Conservation (phyloP, 139 green algal genomes). For the Chlamydomonas sphaeroides region DNA sequence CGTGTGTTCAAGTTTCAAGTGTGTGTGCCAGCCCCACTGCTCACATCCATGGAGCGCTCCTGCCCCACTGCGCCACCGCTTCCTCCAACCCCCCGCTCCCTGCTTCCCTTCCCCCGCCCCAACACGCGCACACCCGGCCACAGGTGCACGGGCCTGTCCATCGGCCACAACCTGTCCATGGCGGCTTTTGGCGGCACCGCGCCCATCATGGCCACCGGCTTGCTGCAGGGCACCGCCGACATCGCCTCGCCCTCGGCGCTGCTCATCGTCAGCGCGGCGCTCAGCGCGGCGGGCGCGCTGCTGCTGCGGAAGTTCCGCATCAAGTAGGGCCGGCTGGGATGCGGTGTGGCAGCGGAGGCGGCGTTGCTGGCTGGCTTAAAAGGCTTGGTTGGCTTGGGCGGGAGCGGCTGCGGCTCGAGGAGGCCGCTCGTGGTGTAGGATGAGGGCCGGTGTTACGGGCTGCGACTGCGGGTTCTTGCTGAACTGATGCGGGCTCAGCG, state of each 20-base stretch:
- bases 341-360: no score
- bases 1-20: no score
- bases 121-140: neutral
- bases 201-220: slow-evolving; percentile 49
- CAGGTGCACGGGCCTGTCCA: slow-evolving; percentile 44
- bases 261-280: slow-evolving; percentile 24
- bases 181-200: slow-evolving; percentile 50
- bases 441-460: no score
- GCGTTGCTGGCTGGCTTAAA: no score
- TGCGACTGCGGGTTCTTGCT: no score
- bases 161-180: slow-evolving; percentile 61
- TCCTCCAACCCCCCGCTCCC: neutral
- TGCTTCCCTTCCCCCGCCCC: neutral
- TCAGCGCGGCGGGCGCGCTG: slow-evolving; percentile 27
- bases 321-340: slow-evolving; percentile 24
- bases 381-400: no score
- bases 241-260: slow-evolving; percentile 30
- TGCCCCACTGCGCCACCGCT: no score
- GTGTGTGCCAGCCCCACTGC: no score
- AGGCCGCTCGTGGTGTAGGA: no score
- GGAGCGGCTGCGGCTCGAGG: no score
- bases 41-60: neutral
- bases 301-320: slow-evolving; percentile 27
- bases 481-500: no score
- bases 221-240: slow-evolving; percentile 39